Evolutionary conservation across 129 eudicot species (phyloP).

Genomic region (Erigeron canadensis): DNA sequence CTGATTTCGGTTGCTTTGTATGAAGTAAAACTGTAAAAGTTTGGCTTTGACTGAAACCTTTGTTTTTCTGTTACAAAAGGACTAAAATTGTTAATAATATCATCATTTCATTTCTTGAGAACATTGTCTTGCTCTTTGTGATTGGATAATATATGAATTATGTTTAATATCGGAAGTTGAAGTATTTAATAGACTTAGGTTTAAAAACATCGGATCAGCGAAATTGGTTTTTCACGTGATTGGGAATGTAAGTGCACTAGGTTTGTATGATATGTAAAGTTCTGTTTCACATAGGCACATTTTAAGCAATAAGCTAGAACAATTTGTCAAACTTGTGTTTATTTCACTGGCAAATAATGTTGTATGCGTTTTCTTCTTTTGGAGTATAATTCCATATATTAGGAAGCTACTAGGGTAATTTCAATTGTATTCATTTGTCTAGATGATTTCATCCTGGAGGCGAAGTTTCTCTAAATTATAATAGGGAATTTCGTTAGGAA

Average conservation of each 20-base stretch:
- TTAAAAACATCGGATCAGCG: neutral
- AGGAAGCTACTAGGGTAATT: no score
- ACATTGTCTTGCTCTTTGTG: neutral
- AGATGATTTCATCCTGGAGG: no score
- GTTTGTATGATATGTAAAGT: neutral
- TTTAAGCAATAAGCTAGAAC: no score
- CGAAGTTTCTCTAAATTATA: neutral
- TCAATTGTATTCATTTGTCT: no score
- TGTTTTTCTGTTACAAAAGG: neutral
- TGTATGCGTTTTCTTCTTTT: no score
- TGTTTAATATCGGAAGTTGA: no score
- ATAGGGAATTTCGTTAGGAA: neutral
- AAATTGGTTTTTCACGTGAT: no score
- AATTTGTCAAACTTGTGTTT: no score
- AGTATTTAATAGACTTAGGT: neutral
- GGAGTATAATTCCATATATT: no score
- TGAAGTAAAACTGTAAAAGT: neutral
- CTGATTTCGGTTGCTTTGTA: neutral
- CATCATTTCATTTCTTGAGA: neutral
- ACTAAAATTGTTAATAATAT: neutral
- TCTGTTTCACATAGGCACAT: neutral
- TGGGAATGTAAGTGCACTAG: slow-evolving; percentile 2
- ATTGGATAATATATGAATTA: neutral
- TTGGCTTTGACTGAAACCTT: neutral
- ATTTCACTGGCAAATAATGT: no score